Evolutionary conservation across 2,329 filamentous ascomycete species (phyloP).

Genomic region (Neofusicoccum kwambonambiense): DNA sequence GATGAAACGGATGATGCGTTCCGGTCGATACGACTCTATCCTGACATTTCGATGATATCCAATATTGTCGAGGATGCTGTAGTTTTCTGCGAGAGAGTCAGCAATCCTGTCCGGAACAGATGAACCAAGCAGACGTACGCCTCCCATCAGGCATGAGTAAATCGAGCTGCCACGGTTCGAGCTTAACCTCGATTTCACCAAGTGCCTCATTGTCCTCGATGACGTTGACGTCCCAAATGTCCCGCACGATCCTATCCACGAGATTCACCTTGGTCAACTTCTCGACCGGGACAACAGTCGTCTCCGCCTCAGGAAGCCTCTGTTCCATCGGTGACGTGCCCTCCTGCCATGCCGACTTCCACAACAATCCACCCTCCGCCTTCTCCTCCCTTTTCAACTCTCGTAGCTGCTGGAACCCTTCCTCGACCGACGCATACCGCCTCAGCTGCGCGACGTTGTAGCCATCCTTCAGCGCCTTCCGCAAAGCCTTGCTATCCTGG

Average conservation of each 20-base stretch:
- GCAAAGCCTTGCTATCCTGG: constrained; percentile 28
- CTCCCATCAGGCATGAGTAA: constrained; percentile 26
- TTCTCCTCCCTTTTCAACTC: background rate
- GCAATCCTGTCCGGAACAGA: background rate
- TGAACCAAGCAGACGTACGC: background rate
- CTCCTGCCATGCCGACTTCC: constrained; percentile 1
- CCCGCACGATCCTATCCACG: constrained; percentile 35
- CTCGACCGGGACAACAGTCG: background rate
- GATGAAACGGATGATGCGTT: constrained; percentile 35
- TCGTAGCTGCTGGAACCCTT: background rate
- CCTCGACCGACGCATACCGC: constrained; percentile 26
- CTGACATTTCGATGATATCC: constrained; percentile 29
- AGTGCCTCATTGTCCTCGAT: constrained; percentile 37
- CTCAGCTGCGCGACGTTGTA: constrained; percentile 33
- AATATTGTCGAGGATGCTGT: constrained; percentile 28
- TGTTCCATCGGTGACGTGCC: background rate
- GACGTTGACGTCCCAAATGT: constrained; percentile 32
- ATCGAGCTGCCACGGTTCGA: constrained; percentile 34
- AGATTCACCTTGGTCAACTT: constrained; percentile 29
- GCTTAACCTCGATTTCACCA: constrained; percentile 35
- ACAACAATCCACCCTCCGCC: background rate
- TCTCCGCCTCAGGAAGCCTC: background rate
- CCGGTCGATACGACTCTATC: constrained; percentile 28
- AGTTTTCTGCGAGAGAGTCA: background rate
- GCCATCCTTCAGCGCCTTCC: constrained; percentile 24